A percentile compares a stretch with the other conserved stretches of the same genome.
phyloP scores from a whole-genome alignment of 352 stramenopile species.

The Ophiocytium majus region DNA sequence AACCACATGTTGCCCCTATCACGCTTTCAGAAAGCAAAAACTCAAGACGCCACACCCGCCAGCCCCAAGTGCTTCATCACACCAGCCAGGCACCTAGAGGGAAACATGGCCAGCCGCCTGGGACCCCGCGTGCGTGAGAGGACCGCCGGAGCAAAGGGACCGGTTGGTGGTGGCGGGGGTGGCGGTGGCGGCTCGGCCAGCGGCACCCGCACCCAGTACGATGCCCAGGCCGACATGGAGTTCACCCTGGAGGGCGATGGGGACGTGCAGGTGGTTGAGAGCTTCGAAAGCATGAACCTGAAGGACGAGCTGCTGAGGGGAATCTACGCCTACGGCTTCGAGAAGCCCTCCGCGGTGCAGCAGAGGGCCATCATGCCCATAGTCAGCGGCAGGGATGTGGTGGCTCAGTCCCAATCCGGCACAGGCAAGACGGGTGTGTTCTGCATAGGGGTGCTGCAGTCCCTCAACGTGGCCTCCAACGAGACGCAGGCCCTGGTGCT shows the following conservation, averaged over 20 bases:
- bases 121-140: neutral
- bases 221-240: slow-evolving; percentile 70
- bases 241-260: slow-evolving; percentile 84
- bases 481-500: slow-evolving; percentile 91
- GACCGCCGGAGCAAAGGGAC: neutral
- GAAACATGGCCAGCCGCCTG: neutral
- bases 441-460: slow-evolving; percentile 87
- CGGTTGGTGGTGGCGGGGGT: neutral
- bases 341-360: slow-evolving; percentile 96
- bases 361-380: slow-evolving; percentile 94
- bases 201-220: slow-evolving; percentile 39
- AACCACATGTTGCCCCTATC: neutral
- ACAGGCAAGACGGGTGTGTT: slow-evolving; percentile 90
- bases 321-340: slow-evolving; percentile 87
- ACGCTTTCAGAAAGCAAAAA: neutral
- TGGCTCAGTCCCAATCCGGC: slow-evolving; percentile 87
- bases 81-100: neutral
- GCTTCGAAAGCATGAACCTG: slow-evolving; percentile 82
- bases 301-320: slow-evolving; percentile 84
- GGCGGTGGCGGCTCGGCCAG: neutral
- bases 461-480: slow-evolving; percentile 80
- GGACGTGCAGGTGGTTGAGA: slow-evolving; percentile 66
- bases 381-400: slow-evolving; percentile 88
- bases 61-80: neutral
- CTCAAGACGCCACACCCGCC: neutral